Base-by-base conservation (phyloP, 371 early-diverging fungal genomes). In the Mucor indicus region DNA sequence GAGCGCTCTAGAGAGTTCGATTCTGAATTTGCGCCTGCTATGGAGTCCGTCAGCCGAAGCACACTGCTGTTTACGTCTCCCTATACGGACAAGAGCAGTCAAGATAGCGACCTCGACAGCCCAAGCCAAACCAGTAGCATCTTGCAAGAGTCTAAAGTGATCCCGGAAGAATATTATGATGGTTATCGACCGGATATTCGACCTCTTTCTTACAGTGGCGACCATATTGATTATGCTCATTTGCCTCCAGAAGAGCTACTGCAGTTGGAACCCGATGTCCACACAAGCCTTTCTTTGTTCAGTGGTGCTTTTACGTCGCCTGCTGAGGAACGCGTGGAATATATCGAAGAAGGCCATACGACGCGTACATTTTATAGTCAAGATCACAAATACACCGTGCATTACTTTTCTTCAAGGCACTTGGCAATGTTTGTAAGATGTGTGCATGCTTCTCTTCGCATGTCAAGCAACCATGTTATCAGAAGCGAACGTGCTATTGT, bases 131-230 rank as follows among this genome's bases (percentile, higher is more conserved):
- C 52, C n/a, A 44, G 44, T n/a, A 44, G 38, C 15, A 30, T 38
- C 4, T 31, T 52, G 22, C 44, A 38, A 19, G 52, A 44, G 4
- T 12, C 32, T 0, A 32, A 16, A 17, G 29, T 3, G 4, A 38
- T 52, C 19, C 52, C 44, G 0, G 52, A 36, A 9, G 50, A 50
- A 15, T 50, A 50, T 12, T 23, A 39, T 11, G 53, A 44, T 49
- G 50, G 29, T n/a, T 44, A 33, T 19, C 16, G 60, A 21, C 60
- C 60, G 0, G 47, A 60, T 38, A 60, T 60, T 7, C 45, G 50
- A 11, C 60, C 60, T 1, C 29, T 60, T 4, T 47, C 41, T 12
- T 60, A 60, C 10, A 44, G 21, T 0, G 22, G 29, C 1, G 44
- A 45, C 4, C 16, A 16, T 7, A 45, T 60, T 30, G 54, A 54